A percentile compares a stretch with the other conserved stretches of the same genome.
These are phyloP conservation scores for Rhizopogon hawkerae DNA, from an alignment of 1,284 basidiomycete species.

Conservation along the genomic window DNA sequence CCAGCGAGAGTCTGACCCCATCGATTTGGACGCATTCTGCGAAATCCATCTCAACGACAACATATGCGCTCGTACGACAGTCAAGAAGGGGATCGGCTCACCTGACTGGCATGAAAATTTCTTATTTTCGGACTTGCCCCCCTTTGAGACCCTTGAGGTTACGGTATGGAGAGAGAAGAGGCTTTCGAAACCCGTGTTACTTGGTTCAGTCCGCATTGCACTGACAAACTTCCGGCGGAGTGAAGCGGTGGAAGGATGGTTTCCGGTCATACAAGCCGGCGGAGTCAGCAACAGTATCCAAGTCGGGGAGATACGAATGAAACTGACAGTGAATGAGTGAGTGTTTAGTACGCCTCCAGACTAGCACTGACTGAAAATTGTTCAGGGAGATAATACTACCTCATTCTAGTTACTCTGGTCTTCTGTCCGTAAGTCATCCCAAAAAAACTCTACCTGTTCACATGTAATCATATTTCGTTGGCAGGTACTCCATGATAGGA, in stretches of 20 bases:
- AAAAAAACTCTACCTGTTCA: conserved; percentile 4
- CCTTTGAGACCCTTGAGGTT: conserved; percentile 59
- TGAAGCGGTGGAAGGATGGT: conserved; percentile 74
- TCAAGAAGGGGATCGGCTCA: conserved; percentile 54
- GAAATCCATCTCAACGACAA: conserved; percentile 58
- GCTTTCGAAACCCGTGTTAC: conserved; percentile 40
- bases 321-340: conserved; percentile 68
- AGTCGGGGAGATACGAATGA: conserved; percentile 66
- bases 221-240: conserved; percentile 64
- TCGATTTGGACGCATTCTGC: conserved; percentile 62
- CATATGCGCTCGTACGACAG: conserved; percentile 62
- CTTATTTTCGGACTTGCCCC: conserved; percentile 61
- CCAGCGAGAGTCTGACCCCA: conserved; percentile 39
- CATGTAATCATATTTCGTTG: conserved; percentile 2
- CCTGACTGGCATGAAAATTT: conserved; percentile 77
- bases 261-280: conserved; percentile 55
- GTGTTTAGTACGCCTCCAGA: conserved; percentile 23
- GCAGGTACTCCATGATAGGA: conserved; percentile 54
- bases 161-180: conserved; percentile 61
- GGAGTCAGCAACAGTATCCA: conserved; percentile 44
- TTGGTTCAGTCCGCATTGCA: conserved; percentile 60
- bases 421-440: conserved; percentile 41
- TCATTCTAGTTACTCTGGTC: conserved; percentile 43
- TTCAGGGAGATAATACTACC: conserved; percentile 65
- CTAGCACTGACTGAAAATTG: conserved; percentile 13